A percentile compares a stretch with the other conserved stretches of the same genome.
Conservation (phyloP, 768 basidiomycete genomes). For the Lactarius sanguifluus region DNA sequence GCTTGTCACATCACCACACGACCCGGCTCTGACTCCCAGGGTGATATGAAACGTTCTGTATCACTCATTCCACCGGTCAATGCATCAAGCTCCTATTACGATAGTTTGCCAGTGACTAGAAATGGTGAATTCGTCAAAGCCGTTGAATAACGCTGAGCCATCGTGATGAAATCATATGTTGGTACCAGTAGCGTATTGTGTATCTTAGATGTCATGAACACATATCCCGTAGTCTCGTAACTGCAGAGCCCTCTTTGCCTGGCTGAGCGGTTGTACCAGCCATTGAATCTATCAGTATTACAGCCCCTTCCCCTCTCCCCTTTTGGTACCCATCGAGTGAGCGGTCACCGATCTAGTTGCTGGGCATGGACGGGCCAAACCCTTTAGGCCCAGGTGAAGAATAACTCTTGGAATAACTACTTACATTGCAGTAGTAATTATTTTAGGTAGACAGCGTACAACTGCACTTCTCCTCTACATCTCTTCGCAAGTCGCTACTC, state of each 20-base stretch:
- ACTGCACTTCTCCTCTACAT: too few species aligned
- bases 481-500: too few species aligned
- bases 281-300: too few species aligned
- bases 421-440: too few species aligned
- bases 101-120: conserved; percentile 42
- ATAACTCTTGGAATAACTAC: too few species aligned
- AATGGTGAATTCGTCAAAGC: conserved; percentile 52
- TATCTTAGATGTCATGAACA: conserved; percentile 26
- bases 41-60: conserved; percentile 16
- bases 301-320: too few species aligned
- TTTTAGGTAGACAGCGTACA: too few species aligned
- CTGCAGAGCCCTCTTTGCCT: conserved; percentile 9
- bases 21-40: conserved; percentile 19
- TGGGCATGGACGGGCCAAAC: too few species aligned
- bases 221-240: conserved; percentile 23
- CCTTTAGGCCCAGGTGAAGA: too few species aligned
- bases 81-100: conserved; percentile 26
- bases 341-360: too few species aligned
- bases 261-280: conserved; percentile 3
- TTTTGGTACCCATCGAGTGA: too few species aligned
- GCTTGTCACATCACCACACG: conserved; percentile 28
- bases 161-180: conserved; percentile 21
- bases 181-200: conserved; percentile 13
- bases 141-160: conserved; percentile 40
- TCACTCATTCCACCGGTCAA: conserved; percentile 28